Base-by-base conservation (phyloP, 1,139 yeast species). In the Pichia cactophila region DNA sequence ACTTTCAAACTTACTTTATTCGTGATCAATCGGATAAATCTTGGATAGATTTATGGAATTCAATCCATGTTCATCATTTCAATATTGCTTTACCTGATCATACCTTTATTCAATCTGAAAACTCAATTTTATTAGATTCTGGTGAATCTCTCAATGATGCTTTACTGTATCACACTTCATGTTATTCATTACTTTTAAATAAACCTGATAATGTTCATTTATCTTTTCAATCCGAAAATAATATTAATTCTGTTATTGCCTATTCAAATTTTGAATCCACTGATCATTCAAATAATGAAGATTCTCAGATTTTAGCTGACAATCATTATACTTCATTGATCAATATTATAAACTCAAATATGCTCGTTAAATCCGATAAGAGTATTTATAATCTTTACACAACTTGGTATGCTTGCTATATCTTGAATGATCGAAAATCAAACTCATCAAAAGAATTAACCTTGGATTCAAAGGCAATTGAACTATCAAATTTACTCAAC, bases 251-350 rank as follows among this genome's bases (percentile, higher is more conserved):
- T 7, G 35, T 48, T 29, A 42, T 50, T 8, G 53, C 53, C 17
- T 50, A 44, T 39, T 48, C 48, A 39, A 46, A 48, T 49, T 35
- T 36, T 6, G 49, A 48, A 39, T 42, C 48, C 26, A 37, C 20
- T 11, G 43, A 48, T 28, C 35, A 43, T n/a, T 41, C 26, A 29
- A 57, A 63, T 26, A 38, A 38, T 20, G 11, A 35, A 10, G 38
- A 35, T 35, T 7, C 23, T 35, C 8, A 8, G 7, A 70, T 68
- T 49, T 52, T 72, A 20, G 57, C 54, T 37, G 62, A 63, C 20
- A 71, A 75, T 76, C 67, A 63, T 45, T 44, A 50, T 23, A 59
- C 65, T 39, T 60, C 73, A 46, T 68, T 74, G 0, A 42, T 53
- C 23, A 49, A 48, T 33, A 45, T 51, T 10, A 29, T 53, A 43